Evolutionary conservation across 1,284 basidiomycete genomes (phyloP), one percentile per base, ranked within the genome.

Genomic region (Cryptococcus hybrid): DNA sequence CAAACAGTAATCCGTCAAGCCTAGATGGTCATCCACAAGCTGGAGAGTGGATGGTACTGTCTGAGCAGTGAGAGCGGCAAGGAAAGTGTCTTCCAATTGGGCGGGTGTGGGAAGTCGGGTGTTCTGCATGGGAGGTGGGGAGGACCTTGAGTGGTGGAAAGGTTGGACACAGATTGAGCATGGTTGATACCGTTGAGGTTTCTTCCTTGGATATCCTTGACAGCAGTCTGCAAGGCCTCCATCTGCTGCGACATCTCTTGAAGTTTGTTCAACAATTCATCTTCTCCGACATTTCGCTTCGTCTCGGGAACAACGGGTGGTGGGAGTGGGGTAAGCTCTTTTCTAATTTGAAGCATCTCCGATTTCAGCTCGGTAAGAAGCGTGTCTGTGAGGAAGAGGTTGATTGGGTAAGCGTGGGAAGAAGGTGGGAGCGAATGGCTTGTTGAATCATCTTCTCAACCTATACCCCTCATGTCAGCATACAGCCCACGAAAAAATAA

Each of bases 321-420:
- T 2, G 18, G 45, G 24, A 56, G 60, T 5, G 62, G 62, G 9
- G 58, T 48, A 13, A 67, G 50, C 45, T 66, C 65, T 54, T 70
- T 70, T n/a, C 65, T 48, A 39, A 69, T 58, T 50, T 74, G 70
- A 5, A 70, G 47, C 64, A 75, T 66, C 57, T 76, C 73, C 5
- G 70, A 66, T 57, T 64, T 67, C 47, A 74, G 54, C 54, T 76
- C 73, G 2, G 54, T 15, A 2, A 62, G 55, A 5, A 76, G 56
- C 52, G 65, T 63, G 52, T 74, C 70, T 39, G 64, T 64, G 8
- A 73, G 49, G 53, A 50, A 0, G 63, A 62, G 12, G 62, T 53
- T 30, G 58, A 56, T 37, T 60, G 53, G 15, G 58, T 50, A 3
- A 66, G 51, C 1, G 60, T 57, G 11, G 50, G 46, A 34, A 63